Percentiles rank a stretch among this genome's conserved stretches.
phyloP scores from a whole-genome alignment of 306 rosid species.

The Dalbergia cultrata region DNA sequence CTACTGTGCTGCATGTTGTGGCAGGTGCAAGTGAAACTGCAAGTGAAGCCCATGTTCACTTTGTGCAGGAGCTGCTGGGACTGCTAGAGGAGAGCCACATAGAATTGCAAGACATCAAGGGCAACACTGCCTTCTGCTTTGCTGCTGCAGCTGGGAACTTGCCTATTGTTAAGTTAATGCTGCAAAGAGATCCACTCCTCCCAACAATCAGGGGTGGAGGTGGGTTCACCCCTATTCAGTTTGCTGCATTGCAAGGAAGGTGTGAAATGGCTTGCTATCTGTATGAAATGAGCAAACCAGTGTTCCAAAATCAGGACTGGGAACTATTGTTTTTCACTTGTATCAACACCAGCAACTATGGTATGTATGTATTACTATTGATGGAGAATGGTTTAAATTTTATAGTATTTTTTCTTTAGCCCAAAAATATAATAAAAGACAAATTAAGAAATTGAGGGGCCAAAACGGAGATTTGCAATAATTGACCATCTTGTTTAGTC shows the following conservation, averaged over 20 bases:
- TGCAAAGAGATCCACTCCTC: background rate
- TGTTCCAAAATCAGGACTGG: background rate
- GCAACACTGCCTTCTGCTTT: conserved; percentile 50
- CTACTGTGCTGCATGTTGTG: conserved; percentile 47
- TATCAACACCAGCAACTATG: conserved; percentile 37
- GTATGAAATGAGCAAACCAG: background rate
- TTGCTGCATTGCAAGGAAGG: conserved; percentile 52
- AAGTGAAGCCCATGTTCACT: background rate
- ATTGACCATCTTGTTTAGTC: too few species aligned
- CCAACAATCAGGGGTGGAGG: conserved; percentile 20
- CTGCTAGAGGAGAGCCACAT: background rate
- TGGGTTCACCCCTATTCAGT: conserved; percentile 32
- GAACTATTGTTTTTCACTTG: conserved; percentile 39
- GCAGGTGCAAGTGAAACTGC: conserved; percentile 35
- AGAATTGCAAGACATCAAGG: conserved; percentile 17
- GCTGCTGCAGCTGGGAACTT: conserved; percentile 44
- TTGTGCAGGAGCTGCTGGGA: conserved; percentile 25
- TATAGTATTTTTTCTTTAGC: too few species aligned
- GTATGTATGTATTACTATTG: conserved; percentile 1
- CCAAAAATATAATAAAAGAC: too few species aligned
- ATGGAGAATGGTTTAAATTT: background rate
- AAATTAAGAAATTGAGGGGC: too few species aligned
- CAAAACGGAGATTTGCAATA: too few species aligned
- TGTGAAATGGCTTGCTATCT: conserved; percentile 34
- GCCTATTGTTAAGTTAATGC: conserved; percentile 8